Evolutionary conservation across 768 basidiomycete genomes (phyloP), one percentile per base, ranked within the genome.

Genomic region (Leccinellum albellum): DNA sequence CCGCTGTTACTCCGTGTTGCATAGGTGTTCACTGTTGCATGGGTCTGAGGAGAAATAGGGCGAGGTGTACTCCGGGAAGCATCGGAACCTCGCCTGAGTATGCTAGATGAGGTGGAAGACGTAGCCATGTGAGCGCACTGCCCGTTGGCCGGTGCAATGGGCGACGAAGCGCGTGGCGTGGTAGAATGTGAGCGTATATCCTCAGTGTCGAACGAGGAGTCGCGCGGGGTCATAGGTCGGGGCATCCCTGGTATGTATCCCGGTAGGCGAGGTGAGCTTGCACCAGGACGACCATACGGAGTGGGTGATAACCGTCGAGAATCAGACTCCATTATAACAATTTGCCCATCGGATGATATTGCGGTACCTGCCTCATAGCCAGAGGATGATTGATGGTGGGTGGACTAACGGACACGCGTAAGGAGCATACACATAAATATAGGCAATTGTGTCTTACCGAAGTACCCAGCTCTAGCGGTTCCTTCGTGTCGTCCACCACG

Each of bases 201-300:
- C 54, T 92, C 90, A 28, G 79, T 67, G 49, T 91, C 91, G 55
- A 77, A 75, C 31, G 81, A 74, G 6, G 74, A 64, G 61, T 90
- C 88, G 55, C 84, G 86, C n/a, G 91, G 91, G 6, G 91, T 93
- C 88, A 93, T 91, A 17, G 91, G 91, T 42, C 91, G 78, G 21
- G 89, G 88, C 91, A 94, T 94, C 12, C 91, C 91, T 23, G 91
- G 91, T 55, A 91, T 85, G 71, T 94, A 94, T 14, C 91, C 91
- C 54, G 91, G 91, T 21, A 90, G 66, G 40, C 82, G 78, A 44
- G 81, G 80, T 29, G 81, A 82, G n/a, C 72, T 70, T 14, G 76
- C 74, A 3, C 76, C 82, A 45, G 82, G 81, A 47, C 83, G 74
- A 58, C 73, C 72, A 47, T 73, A 76, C 26, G 86, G 85, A 23